These are phyloP conservation scores for Colletotrichum gigasporum DNA, from an alignment of 2,329 filamentous ascomycete genomes.

Conservation along the genomic window DNA sequence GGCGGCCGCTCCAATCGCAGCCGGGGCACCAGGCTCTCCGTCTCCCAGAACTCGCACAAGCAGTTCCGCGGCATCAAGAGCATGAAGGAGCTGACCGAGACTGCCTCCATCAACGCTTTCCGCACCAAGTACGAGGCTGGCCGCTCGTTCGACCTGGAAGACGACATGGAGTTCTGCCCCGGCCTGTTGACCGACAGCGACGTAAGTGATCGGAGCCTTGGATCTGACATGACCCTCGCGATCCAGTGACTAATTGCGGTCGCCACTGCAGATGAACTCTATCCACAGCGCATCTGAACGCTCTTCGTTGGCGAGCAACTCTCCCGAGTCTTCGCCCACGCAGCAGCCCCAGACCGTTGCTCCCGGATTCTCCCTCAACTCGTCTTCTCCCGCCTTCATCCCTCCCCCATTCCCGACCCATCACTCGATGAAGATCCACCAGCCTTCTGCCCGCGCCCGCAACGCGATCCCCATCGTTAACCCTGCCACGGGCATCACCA, in stretches of 20 bases:
- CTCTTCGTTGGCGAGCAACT: slow-evolving; percentile 93
- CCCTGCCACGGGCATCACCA: slow-evolving; percentile 86
- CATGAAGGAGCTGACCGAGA: slow-evolving; percentile 86
- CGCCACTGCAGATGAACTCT: slow-evolving; percentile 76
- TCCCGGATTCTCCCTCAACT: slow-evolving; percentile 79
- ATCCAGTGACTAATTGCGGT: slow-evolving; percentile 38
- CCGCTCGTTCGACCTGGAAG: slow-evolving; percentile 93
- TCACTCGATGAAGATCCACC: slow-evolving; percentile 83
- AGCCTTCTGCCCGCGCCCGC: slow-evolving; percentile 87
- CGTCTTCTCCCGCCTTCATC: slow-evolving; percentile 72
- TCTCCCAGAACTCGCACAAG: slow-evolving; percentile 84
- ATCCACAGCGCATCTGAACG: slow-evolving; percentile 94
- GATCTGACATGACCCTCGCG: neutral
- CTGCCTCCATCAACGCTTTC: slow-evolving; percentile 80
- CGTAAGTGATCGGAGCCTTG: slow-evolving; percentile 65
- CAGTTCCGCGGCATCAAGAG: slow-evolving; percentile 87
- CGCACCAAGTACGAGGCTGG: slow-evolving; percentile 90
- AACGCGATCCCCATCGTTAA: slow-evolving; percentile 99
- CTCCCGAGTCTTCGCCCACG: slow-evolving; percentile 89
- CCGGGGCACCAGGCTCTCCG: slow-evolving; percentile 81
- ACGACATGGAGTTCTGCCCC: slow-evolving; percentile 96
- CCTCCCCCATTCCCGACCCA: slow-evolving; percentile 74
- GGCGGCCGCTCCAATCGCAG: slow-evolving; percentile 87
- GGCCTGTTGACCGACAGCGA: slow-evolving; percentile 91
- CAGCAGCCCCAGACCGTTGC: slow-evolving; percentile 85